Evolutionary conservation across 345 rosid species (phyloP).

Genomic region (Sonneratia alba): DNA sequence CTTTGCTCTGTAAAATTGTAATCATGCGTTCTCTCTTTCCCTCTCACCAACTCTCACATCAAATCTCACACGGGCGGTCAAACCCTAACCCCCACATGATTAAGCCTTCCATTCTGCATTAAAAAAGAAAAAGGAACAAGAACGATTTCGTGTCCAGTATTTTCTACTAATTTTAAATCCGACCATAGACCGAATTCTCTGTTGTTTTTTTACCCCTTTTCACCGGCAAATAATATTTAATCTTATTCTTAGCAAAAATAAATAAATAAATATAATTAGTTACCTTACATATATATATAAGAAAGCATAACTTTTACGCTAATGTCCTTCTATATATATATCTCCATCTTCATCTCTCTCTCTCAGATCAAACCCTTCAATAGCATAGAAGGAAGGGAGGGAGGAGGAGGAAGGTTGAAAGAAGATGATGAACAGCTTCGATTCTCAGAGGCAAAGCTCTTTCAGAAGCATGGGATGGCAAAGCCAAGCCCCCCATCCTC

Average conservation of each 20-base stretch:
- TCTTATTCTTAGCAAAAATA: background rate
- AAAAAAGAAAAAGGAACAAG: too few species aligned
- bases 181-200: too few species aligned
- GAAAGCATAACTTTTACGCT: background rate
- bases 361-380: background rate
- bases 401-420: background rate
- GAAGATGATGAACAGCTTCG: slow-evolving; percentile 32
- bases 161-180: too few species aligned
- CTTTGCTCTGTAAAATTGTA: background rate
- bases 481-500: slow-evolving; percentile 15
- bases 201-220: background rate
- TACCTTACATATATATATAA: background rate
- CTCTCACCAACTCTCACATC: background rate
- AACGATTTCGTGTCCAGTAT: too few species aligned
- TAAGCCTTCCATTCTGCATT: too few species aligned
- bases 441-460: slow-evolving; percentile 42
- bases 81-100: background rate
- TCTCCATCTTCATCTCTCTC: background rate
- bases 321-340: background rate
- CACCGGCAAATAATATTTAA: background rate
- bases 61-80: slow-evolving; percentile 2
- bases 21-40: background rate
- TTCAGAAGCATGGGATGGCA: slow-evolving; percentile 39
- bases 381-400: background rate
- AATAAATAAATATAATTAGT: background rate